Percentiles rank a stretch among this genome's conserved stretches.
Evolutionary conservation across 805 yeast species (phyloP).

Genomic region (Hanseniaspora hatyaiensis): DNA sequence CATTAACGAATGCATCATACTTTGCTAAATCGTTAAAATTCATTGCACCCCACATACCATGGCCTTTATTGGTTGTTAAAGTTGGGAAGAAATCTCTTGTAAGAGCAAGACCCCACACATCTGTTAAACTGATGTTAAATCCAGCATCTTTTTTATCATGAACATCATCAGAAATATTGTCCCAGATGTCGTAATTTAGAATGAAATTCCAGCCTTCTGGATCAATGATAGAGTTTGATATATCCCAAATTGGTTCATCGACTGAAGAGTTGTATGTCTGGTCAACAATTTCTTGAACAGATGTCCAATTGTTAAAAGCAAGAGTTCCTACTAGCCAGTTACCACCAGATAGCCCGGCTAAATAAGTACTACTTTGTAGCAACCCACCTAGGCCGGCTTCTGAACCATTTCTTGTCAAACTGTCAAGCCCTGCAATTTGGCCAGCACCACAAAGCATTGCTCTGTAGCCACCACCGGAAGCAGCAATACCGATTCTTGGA

Average conservation of each 20-base stretch:
- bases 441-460: constrained; percentile 86
- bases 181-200: constrained; percentile 42
- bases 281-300: constrained; percentile 48
- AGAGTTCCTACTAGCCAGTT: constrained; percentile 68
- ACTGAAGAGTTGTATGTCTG: constrained; percentile 18
- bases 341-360: constrained; percentile 76
- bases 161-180: constrained; percentile 42
- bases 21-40: constrained; percentile 34
- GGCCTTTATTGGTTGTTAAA: constrained; percentile 50
- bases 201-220: constrained; percentile 54
- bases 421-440: constrained; percentile 64
- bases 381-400: constrained; percentile 60
- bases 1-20: constrained; percentile 47
- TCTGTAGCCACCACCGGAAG: constrained; percentile 79
- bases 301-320: constrained; percentile 58
- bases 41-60: constrained; percentile 41
- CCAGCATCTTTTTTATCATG: constrained; percentile 50
- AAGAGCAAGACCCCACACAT: constrained; percentile 68
- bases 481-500: constrained; percentile 41
- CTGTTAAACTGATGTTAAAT: constrained; percentile 54
- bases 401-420: constrained; percentile 48
- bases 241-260: constrained; percentile 53
- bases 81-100: constrained; percentile 62
- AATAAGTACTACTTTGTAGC: constrained; percentile 55
- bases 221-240: constrained; percentile 46